A percentile compares a stretch with the other conserved stretches of the same genome.
Conservation (phyloP, 2,329 filamentous ascomycete genomes). For the Aureobasidium musti region DNA sequence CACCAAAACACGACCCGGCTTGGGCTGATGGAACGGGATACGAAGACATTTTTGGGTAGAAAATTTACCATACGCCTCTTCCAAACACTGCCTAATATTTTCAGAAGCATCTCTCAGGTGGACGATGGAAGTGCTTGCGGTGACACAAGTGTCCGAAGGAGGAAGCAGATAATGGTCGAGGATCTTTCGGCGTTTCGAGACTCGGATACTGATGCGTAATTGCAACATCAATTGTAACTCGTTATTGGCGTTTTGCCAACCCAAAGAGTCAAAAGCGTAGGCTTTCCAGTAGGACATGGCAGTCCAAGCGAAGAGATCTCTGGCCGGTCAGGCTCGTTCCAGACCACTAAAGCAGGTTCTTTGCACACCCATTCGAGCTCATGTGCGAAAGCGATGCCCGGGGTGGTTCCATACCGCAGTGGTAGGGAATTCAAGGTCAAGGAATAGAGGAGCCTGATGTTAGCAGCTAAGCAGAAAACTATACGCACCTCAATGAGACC, state of each 20-base stretch:
- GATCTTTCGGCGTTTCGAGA: constrained; percentile 7
- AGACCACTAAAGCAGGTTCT: constrained; percentile 8
- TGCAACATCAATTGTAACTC: not conserved
- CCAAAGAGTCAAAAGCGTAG: constrained; percentile 1
- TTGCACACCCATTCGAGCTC: constrained; percentile 1
- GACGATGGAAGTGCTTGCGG: not conserved
- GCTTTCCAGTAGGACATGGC: constrained; percentile 4
- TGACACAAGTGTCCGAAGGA: not conserved
- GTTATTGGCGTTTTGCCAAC: not conserved
- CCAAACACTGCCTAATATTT: not conserved
- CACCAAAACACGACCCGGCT: not conserved
- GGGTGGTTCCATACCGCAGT: not conserved
- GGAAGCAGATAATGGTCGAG: not conserved
- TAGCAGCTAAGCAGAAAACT: not conserved
- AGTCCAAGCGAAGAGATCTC: not conserved
- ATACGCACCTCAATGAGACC: not conserved
- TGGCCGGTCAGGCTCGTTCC: not conserved
- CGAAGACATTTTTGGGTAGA: constrained; percentile 3
- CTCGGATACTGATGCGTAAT: not conserved
- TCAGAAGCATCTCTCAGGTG: not conserved
- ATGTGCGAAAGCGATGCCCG: not conserved
- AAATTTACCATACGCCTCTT: constrained; percentile 9
- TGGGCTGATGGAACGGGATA: not conserved
- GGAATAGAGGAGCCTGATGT: not conserved
- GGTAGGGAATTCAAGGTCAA: not conserved